These are phyloP conservation scores for Tephrocybe rancida DNA, from an alignment of 768 basidiomycete species.

Conservation along the genomic window DNA sequence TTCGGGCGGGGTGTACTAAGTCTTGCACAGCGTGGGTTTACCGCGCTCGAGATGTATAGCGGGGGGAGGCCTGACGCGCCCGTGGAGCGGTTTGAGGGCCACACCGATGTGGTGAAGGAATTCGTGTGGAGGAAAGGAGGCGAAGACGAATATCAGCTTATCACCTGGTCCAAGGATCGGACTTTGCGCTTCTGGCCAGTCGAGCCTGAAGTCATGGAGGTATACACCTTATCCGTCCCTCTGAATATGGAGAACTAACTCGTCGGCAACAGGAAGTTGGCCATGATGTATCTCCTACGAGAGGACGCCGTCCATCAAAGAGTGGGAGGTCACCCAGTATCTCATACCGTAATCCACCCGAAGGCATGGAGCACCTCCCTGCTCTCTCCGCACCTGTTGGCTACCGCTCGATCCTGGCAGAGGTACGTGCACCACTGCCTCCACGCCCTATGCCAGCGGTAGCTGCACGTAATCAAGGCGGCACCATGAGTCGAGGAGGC, in stretches of 20 bases:
- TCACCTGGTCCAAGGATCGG: constrained; percentile 84
- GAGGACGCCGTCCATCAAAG: constrained; percentile 32
- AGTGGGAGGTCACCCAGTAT: constrained; percentile 25
- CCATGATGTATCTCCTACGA: constrained; percentile 31
- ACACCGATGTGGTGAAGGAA: constrained; percentile 94
- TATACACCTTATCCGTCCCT: constrained; percentile 22
- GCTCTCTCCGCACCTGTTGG: constrained; percentile 70
- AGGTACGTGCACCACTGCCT: constrained; percentile 54
- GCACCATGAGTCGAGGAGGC: constrained; percentile 52
- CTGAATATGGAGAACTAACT: too few relatives aligned
- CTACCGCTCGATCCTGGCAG: constrained; percentile 66
- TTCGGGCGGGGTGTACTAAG: constrained; percentile 90
- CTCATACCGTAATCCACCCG: constrained; percentile 63
- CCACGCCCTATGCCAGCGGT: constrained; percentile 7
- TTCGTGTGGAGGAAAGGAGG: constrained; percentile 91
- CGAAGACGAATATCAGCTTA: constrained; percentile 58
- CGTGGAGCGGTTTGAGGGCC: constrained; percentile 82
- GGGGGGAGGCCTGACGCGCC: constrained; percentile 41
- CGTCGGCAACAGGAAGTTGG: constrained; percentile 61
- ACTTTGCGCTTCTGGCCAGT: constrained; percentile 93
- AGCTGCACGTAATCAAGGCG: constrained; percentile 28
- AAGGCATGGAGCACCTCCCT: constrained; percentile 35
- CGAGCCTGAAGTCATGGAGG: constrained; percentile 69
- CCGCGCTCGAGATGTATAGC: constrained; percentile 82
- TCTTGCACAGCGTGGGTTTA: constrained; percentile 86